Evolutionary conservation across 2,329 filamentous ascomycete species (phyloP), one percentile per base, ranked within the genome.

Genomic region (Arthrobotrys sinensis): DNA sequence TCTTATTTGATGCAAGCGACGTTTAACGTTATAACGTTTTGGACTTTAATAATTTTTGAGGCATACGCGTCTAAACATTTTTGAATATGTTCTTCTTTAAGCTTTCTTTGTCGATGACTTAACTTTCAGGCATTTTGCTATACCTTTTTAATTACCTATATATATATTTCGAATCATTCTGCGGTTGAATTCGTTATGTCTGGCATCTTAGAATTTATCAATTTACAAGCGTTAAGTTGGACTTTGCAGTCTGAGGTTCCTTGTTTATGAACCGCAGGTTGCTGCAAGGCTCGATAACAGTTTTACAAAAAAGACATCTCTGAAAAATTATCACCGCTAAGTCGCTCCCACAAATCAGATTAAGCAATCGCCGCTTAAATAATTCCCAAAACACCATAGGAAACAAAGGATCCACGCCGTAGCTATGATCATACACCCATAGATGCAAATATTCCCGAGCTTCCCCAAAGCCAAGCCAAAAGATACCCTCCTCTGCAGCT

Each of bases 331-430:
- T 38, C 24, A 36, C 28, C 14, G 50, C 50, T 53, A 16, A 53
- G 28, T 16, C 14, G 28, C 28, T 32, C 50, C 11, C 14, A 34
- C 34, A 53, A 4, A 34, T 36, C 14, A 36, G 14, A n/a, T 7
- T 11, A 10, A 53, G 12, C 8, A 16, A 36, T 5, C 28, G 16
- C 6, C 24, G 1, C 28, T 28, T 28, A 4, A 2, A 28, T 28
- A 28, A 28, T 28, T 4, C 24, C 50, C 50, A 53, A 34, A 53
- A 53, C 50, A 53, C 50, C 50, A 53, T 10, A 53, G 24, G 2
- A 53, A 16, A 52, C 2, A 52, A n/a, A 52, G 48, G 12, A 14
- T 57, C n/a, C 52, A 21, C 52, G 34, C 52, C 32, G 38, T 57
- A 2, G 34, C 52, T 21, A 57, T 53, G 5, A 57, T 55, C 8